Evolutionary conservation across 306 rosid species (phyloP), one percentile per base, ranked within the genome.

Genomic region (Pyrus pyrifolia): DNA sequence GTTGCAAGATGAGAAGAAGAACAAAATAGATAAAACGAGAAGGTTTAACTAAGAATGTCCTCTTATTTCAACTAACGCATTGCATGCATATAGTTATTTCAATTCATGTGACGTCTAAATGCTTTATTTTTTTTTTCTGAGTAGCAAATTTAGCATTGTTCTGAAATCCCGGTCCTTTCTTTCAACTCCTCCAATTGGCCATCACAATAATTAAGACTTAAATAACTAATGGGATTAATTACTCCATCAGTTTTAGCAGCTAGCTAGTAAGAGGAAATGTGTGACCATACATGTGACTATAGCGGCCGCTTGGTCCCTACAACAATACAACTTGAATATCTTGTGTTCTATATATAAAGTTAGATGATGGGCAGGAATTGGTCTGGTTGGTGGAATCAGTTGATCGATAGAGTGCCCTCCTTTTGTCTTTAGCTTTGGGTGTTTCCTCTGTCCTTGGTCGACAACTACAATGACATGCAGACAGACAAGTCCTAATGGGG

Each of bases 371-470:
- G 74, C 51, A 15, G 15, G 74, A 80, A 81, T 67, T 70, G 83
- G 84, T 67, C 84, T 83, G 88, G 85, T 83, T 80, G 93, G 89
- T 87, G 89, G 91, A 87, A 85, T 88, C 85, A 80, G 84, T 78
- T 83, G 85, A 79, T 49, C 8, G 55, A 49, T 49, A 6, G 84
- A 77, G 76, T 85, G 89, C 71, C 86, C 84, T 83, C 83, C 51
- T 49, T 85, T 90, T 92, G 97, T 92, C 91, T 86, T 81, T 85
- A 80, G 86, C 90, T 84, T 87, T 92, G 96, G 86, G 83, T 81
- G 82, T 86, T 85, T 90, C 87, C 80, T 84, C 76, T 92, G 87
- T 87, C 78, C 82, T 79, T 83, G 83, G 84, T 87, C 87, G 85
- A 87, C 86, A 87, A 88, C 14, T 67, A 87, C 84, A 77, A 78